phyloP scores from a whole-genome alignment of 306 rosid species.

The Rosa chinensis region DNA sequence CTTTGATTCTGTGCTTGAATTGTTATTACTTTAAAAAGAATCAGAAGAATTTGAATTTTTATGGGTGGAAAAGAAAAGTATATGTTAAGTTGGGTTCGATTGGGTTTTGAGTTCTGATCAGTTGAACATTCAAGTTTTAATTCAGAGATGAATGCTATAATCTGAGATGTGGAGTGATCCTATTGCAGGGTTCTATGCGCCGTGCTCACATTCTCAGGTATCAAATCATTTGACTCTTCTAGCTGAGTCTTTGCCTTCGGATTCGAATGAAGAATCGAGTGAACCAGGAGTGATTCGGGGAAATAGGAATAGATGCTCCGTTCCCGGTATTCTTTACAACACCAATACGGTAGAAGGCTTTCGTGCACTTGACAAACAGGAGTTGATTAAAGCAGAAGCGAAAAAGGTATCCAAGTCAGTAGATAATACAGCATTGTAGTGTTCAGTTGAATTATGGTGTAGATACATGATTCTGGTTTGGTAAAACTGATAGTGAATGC shows the following conservation, averaged over 20 bases:
- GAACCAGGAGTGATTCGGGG: constrained; percentile 45
- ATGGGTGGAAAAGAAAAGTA: neutral
- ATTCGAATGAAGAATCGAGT: constrained; percentile 48
- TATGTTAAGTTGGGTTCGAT: neutral
- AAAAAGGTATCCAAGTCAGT: constrained; percentile 45
- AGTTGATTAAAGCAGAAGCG: constrained; percentile 68
- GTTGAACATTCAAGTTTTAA: neutral
- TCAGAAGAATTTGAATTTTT: neutral
- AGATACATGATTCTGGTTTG: neutral
- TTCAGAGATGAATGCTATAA: neutral
- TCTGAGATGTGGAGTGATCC: constrained; percentile 20
- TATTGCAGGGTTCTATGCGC: constrained; percentile 81
- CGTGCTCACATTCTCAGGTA: constrained; percentile 84
- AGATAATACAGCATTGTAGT: neutral
- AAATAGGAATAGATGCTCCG: constrained; percentile 73
- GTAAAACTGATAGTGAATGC: neutral
- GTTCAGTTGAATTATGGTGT: neutral
- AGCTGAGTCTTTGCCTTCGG: constrained; percentile 79
- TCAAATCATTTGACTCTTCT: constrained; percentile 75
- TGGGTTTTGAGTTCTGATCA: neutral
- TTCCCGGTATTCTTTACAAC: constrained; percentile 78
- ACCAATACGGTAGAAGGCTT: constrained; percentile 83
- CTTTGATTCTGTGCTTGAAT: neutral
- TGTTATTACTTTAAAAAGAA: neutral
- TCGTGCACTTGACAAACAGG: constrained; percentile 63